phyloP scores from a whole-genome alignment of 2,329 filamentous ascomycete species.

The Hypoxylon sp. region DNA sequence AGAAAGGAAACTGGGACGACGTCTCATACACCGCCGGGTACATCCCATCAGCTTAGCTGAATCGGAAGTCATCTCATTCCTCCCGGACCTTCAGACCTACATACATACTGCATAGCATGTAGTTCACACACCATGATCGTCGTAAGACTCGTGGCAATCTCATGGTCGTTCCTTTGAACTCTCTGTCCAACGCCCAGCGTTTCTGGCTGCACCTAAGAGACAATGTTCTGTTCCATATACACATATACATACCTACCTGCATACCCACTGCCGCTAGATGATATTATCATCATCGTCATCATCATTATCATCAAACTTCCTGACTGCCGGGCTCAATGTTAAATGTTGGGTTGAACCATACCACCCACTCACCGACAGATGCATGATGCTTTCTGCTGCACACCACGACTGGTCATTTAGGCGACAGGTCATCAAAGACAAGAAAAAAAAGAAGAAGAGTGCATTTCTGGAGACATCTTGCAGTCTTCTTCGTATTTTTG shows the following conservation, averaged over 20 bases:
- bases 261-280: constrained; percentile 15
- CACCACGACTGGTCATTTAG: constrained; percentile 42
- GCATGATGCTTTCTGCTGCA: constrained; percentile 37
- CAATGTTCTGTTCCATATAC: constrained; percentile 16
- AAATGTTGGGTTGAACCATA: constrained; percentile 39
- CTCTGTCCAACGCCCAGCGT: constrained; percentile 36
- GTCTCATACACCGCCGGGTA: constrained; percentile 36
- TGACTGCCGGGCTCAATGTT: constrained; percentile 36
- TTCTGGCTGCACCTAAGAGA: constrained; percentile 19
- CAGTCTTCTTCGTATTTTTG: constrained; percentile 25
- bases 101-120: constrained; percentile 1
- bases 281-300: constrained; percentile 12
- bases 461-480: constrained; percentile 27
- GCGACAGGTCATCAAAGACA: constrained; percentile 28
- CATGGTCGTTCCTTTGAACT: constrained; percentile 32
- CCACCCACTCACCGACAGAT: constrained; percentile 43
- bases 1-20: constrained; percentile 22
- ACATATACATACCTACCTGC: neutral
- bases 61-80: constrained; percentile 42
- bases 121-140: constrained; percentile 35
- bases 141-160: constrained; percentile 43
- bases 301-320: constrained; percentile 18
- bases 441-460: constrained; percentile 4
- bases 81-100: constrained; percentile 23
- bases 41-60: constrained; percentile 38